phyloP scores from a whole-genome alignment of 2,329 filamentous ascomycete species.

The Fusarium pseudograminearum region DNA sequence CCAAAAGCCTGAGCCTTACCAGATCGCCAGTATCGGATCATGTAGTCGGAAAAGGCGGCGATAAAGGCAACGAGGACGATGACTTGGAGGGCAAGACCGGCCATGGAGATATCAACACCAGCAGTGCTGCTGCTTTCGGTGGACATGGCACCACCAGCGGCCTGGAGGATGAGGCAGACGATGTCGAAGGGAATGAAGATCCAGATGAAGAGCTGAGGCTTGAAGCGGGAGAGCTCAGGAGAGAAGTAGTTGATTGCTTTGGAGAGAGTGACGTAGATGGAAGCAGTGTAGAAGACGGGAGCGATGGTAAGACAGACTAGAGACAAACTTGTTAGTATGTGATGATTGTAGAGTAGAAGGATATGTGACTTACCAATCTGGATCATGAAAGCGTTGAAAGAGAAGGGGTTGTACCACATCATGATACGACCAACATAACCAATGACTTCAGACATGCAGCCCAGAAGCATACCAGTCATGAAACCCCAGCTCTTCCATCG shows the following conservation, averaged over 20 bases:
- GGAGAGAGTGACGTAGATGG: conserved; percentile 73
- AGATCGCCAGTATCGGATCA: conserved; percentile 57
- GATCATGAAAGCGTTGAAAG: conserved; percentile 71
- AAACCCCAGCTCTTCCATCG: conserved; percentile 63
- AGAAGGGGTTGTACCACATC: conserved; percentile 69
- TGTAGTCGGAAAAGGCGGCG: conserved; percentile 61
- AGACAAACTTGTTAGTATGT: conserved; percentile 1
- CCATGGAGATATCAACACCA: conserved; percentile 57
- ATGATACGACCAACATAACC: conserved; percentile 73
- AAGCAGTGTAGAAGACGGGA: conserved; percentile 66
- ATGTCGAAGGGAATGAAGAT: conserved; percentile 68
- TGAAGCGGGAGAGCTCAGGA: conserved; percentile 58
- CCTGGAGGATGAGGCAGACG: conserved; percentile 68
- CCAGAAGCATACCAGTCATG: conserved; percentile 65
- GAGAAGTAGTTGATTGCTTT: conserved; percentile 57
- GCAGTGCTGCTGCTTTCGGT: conserved; percentile 51
- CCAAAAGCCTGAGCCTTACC: conserved; percentile 42
- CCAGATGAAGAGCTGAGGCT: conserved; percentile 59
- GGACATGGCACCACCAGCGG: conserved; percentile 67
- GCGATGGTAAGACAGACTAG: conserved; percentile 67
- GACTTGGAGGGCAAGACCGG: conserved; percentile 71
- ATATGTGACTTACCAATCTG: conserved; percentile 64
- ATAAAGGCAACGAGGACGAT: conserved; percentile 66
- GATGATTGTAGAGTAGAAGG: background rate
- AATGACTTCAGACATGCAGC: conserved; percentile 68